Evolutionary conservation across 2,329 filamentous ascomycete species (phyloP).

Genomic region (Metarhizium humberi): DNA sequence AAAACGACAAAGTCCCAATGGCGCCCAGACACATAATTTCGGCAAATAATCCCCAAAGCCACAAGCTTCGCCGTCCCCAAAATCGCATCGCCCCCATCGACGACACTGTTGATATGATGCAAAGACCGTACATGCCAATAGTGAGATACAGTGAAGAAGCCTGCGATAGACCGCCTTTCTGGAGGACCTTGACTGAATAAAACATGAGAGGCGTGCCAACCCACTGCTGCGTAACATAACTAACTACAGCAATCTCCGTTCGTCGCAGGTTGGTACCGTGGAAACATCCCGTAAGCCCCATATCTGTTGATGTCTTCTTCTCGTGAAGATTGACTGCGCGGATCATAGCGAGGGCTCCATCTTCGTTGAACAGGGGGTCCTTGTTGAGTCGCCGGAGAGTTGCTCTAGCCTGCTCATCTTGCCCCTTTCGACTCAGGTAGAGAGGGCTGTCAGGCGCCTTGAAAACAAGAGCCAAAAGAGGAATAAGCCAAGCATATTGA

Average conservation of each 20-base stretch:
- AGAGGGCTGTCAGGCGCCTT: neutral
- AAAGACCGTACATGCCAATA: constrained; percentile 29
- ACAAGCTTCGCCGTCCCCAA: constrained; percentile 33
- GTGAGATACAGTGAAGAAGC: constrained; percentile 35
- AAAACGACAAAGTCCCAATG: neutral
- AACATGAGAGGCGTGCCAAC: constrained; percentile 42
- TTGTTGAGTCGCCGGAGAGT: neutral
- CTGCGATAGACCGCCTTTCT: constrained; percentile 36
- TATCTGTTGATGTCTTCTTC: neutral
- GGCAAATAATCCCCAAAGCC: constrained; percentile 27
- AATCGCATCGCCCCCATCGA: constrained; percentile 32
- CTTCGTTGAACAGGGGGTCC: neutral
- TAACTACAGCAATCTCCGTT: constrained; percentile 33
- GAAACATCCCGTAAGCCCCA: neutral
- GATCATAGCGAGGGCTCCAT: neutral
- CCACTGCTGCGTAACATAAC: constrained; percentile 44
- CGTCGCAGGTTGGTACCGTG: constrained; percentile 15
- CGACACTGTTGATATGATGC: constrained; percentile 31
- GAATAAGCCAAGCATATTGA: neutral
- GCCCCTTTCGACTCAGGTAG: neutral
- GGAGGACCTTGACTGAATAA: constrained; percentile 42
- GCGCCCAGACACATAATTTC: constrained; percentile 22
- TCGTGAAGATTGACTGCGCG: neutral
- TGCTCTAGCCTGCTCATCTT: neutral
- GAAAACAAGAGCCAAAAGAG: neutral